Conservation (phyloP, 768 basidiomycete species). For the Rhodocollybia butyracea region DNA sequence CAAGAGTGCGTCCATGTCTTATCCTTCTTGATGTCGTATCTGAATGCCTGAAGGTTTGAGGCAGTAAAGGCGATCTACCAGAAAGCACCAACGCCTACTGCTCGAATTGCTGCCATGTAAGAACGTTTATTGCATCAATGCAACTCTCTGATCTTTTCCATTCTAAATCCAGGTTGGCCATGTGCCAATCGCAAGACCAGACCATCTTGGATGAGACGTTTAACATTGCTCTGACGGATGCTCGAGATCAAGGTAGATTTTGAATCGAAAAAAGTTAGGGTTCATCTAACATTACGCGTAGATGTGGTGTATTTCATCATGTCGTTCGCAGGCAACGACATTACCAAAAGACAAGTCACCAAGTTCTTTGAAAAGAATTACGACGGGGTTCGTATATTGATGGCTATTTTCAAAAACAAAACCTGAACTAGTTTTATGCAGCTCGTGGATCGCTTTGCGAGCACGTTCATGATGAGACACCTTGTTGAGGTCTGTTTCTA, state of each 20-base stretch:
- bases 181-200: slow-evolving; percentile 43
- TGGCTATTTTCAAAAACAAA: not conserved
- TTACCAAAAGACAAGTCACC: slow-evolving; percentile 37
- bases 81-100: slow-evolving; percentile 70
- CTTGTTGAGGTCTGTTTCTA: slow-evolving; percentile 6
- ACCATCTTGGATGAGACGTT: slow-evolving; percentile 46
- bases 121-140: slow-evolving; percentile 24
- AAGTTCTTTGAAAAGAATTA: slow-evolving; percentile 53
- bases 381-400: slow-evolving; percentile 25
- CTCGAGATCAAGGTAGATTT: slow-evolving; percentile 35
- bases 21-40: not conserved
- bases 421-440: not conserved
- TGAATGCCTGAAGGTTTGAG: slow-evolving; percentile 50
- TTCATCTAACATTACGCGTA: too few species aligned
- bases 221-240: slow-evolving; percentile 34
- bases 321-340: slow-evolving; percentile 41
- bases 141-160: not conserved
- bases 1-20: slow-evolving; percentile 39
- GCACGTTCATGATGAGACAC: slow-evolving; percentile 9
- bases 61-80: slow-evolving; percentile 66
- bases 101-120: slow-evolving; percentile 69
- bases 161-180: slow-evolving; percentile 35
- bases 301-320: slow-evolving; percentile 44
- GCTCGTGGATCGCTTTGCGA: slow-evolving; percentile 9
- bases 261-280: too few species aligned